phyloP scores from a whole-genome alignment of 2,329 filamentous ascomycete genomes.

The Talaromyces sp. region DNA sequence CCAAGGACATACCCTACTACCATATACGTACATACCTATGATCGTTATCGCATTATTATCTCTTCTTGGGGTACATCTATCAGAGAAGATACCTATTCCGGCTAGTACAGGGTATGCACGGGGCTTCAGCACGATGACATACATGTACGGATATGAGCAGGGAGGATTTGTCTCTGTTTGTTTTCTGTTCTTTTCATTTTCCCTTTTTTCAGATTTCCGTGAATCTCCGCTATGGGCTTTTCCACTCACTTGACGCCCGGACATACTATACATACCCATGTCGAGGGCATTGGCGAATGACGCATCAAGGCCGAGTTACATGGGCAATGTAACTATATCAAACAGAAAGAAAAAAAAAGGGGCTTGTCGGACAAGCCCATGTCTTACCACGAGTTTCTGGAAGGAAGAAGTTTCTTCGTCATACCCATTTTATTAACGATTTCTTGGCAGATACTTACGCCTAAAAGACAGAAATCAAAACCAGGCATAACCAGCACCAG shows the following conservation, averaged over 20 bases:
- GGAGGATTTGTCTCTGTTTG: neutral
- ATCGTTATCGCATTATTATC: neutral
- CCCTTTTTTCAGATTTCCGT: neutral
- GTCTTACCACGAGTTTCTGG: neutral
- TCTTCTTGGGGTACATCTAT: neutral
- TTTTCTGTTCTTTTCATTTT: neutral
- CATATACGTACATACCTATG: neutral
- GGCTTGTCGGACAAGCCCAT: neutral
- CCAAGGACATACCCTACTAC: too few species aligned
- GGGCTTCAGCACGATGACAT: neutral
- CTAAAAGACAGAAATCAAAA: neutral
- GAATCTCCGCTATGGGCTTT: neutral
- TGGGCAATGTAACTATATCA: neutral
- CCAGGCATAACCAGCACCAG: neutral
- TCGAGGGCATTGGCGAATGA: neutral
- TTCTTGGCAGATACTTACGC: neutral
- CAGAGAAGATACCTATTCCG: slow-evolving; percentile 7
- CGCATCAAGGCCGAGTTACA: neutral
- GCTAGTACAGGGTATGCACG: neutral
- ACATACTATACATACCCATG: neutral
- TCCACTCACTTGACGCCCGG: neutral
- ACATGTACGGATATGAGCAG: neutral
- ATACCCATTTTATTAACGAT: neutral
- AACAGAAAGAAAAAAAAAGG: neutral
- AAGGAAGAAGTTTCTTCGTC: neutral